Evolutionary conservation across 2,329 filamentous ascomycete species (phyloP), one percentile per base, ranked within the genome.

Genomic region (Fusarium poae): DNA sequence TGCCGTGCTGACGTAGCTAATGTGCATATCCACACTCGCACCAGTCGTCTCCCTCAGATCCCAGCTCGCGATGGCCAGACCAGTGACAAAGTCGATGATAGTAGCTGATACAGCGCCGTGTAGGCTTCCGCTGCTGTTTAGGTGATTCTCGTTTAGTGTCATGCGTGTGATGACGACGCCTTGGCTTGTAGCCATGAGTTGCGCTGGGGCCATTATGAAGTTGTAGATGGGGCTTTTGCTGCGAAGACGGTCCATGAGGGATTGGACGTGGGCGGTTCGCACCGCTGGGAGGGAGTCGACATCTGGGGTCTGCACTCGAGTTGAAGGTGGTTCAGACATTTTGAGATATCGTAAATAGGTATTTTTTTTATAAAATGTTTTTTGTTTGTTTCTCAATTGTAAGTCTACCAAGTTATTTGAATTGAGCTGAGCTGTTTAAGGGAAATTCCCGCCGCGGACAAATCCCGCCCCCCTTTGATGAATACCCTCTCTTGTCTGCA

Each of bases 11-110:
- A 91, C 81, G 72, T 92, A 94, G 51, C 86, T 88, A 65, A 92
- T 85, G 78, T 93, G 91, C 76, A 94, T 93, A 77, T 94, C 91
- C 35, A 90, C 85, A 68, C 88, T 91, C 34, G 92, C 91, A 46
- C 91, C 91, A 5, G 89, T 91, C 72, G 84, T 85, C 30, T 84
- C 82, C 27, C 83, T 79, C 60, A 89, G 77, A 67, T 92, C 90
- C 80, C 84, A 88, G 1, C 87, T 85, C 6, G 89, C 88, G 71
- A 94, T 90, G 23, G 90, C 90, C 79, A 93, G 83, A 32, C 91
- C 91, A 40, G 91, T 92, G 8, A 87, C 85, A 86, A 90, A 92
- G 80, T 94, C 91, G 46, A 92, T 85, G 21, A 94, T 83, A 1
- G 91, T 87, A 0, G 90, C 91, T 29, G 88, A 89, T 5, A 92